Base-by-base conservation (phyloP, 768 basidiomycete species). In the Leccinum truebloodii region DNA sequence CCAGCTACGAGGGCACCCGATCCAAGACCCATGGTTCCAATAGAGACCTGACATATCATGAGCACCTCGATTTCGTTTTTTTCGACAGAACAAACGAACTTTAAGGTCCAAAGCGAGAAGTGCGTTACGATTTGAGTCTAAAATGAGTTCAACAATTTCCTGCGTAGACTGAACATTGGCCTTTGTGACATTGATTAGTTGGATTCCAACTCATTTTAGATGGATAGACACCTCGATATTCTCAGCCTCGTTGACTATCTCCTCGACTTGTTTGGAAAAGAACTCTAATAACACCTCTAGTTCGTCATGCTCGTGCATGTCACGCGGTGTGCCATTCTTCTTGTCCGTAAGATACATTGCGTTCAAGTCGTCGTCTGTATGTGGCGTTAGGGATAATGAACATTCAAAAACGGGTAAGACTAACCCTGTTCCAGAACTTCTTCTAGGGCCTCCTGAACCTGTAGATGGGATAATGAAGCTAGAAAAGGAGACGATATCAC, bases 321-420 rank as follows among this genome's bases (percentile, higher is more conserved):
- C 79, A n/a, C 90, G 82, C n/a, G 78, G 75, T 4, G 77, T 65
- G 26, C 82, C 82, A 26, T 83, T 86, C 66, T 86, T 86, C 76
- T 91, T 90, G 70, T 95, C 92, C 2, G 87, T 93, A 57, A 98
- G 84, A 76, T 98, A 95, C 96, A 98, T 97, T 0, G 93, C 92
- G 46, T 87, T 87, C 69, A 98, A 73, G 73, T 98, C 96, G 72
- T 97, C 95, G 66, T 98, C 96, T 96, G 59, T 32, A 60, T 26
- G 60, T 53, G 49, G 59, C 41, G 6, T 59, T 58, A 59, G 44
- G 35, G 50, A 60, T 20, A 20, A 44, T 20, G 44, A 12, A 48
- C 34, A 46, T 32, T 9, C 1, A 26, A 26, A 37, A 37, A 24
- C 37, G 22, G 53, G 20, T 30, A n/a, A 57, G 41, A 63, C 72